Base-by-base conservation (phyloP, 257 asterid genomes). In the Apocynum venetum region DNA sequence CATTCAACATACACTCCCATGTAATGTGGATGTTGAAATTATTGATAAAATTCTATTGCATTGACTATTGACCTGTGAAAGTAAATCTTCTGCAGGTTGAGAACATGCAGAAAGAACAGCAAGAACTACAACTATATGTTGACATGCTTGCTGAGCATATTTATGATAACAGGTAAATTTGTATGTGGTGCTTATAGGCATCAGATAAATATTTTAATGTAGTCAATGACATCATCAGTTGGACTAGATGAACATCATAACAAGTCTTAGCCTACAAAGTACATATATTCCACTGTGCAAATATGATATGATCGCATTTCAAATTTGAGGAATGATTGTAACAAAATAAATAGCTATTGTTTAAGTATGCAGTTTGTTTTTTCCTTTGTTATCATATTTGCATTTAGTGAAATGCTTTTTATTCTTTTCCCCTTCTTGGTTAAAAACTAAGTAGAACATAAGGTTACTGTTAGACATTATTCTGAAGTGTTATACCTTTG, bases 111-210 rank as follows among this genome's bases (percentile, higher is more conserved):
- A 87, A 88, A 89, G 98, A 93, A 82, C 90, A 87, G 71, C 88
- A 86, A 75, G 97, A 93, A 91, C 89, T 88, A 25, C 92, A 93
- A 78, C 84, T 85, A 78, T 86, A 84, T 84, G 85, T 95, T 92
- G 98, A 95, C 89, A 90, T 95, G 93, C 80, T 84, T 81, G 90
- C 96, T 81, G 94, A 88, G 85, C 93, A 93, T 82, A 90, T 95
- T 76, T 85, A 90, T 74, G 96, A 95, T 82, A 87, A 79, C 76
- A 93, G 99, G 99, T 95, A 84, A 66, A 80, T 64, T 36, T 43
- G 15, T 43, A n/a, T 56, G 14, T 7, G 35, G 63, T 52, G n/a
- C 73, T 71, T 79, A 56, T n/a, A 41, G n/a, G 43, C 3, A 51
- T 75, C 70, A 60, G 35, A 69, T 46, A 68, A 71, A 36, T 36